phyloP scores from a whole-genome alignment of 345 rosid species.

The Triadica sebifera region DNA sequence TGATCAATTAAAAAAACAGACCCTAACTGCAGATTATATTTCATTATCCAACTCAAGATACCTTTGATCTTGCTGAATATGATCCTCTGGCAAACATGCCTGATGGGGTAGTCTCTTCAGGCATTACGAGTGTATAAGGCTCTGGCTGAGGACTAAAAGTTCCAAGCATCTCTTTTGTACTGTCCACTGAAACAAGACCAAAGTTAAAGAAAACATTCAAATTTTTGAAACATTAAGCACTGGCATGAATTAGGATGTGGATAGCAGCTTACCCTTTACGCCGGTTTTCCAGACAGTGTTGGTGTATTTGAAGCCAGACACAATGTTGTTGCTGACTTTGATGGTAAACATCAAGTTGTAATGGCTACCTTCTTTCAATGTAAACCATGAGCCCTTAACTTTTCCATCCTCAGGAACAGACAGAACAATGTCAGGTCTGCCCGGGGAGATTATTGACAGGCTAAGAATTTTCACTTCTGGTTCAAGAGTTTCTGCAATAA shows the following conservation, averaged over 20 bases:
- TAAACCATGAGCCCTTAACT: conserved; percentile 64
- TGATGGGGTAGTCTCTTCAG: conserved; percentile 71
- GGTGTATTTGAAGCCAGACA: conserved; percentile 75
- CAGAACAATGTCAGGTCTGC: conserved; percentile 58
- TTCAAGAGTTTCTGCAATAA: conserved; percentile 67
- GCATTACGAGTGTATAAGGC: conserved; percentile 59
- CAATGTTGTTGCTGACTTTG: conserved; percentile 82
- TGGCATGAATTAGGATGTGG: neutral
- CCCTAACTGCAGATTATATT: no score
- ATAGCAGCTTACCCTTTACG: conserved; percentile 46
- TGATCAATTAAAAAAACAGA: no score
- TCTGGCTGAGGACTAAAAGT: conserved; percentile 76
- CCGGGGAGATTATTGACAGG: conserved; percentile 61
- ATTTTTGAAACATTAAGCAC: neutral
- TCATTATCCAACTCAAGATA: neutral
- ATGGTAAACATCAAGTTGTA: conserved; percentile 62
- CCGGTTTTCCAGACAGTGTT: conserved; percentile 86
- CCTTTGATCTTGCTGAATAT: conserved; percentile 75
- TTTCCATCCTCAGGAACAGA: conserved; percentile 57
- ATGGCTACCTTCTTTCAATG: conserved; percentile 69
- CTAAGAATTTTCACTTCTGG: conserved; percentile 68
- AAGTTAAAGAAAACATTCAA: neutral
- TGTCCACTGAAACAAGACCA: conserved; percentile 48
- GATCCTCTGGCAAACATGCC: conserved; percentile 75
- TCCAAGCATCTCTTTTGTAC: conserved; percentile 71